phyloP scores from a whole-genome alignment of 345 rosid species.

The Gossypium anomalum region DNA sequence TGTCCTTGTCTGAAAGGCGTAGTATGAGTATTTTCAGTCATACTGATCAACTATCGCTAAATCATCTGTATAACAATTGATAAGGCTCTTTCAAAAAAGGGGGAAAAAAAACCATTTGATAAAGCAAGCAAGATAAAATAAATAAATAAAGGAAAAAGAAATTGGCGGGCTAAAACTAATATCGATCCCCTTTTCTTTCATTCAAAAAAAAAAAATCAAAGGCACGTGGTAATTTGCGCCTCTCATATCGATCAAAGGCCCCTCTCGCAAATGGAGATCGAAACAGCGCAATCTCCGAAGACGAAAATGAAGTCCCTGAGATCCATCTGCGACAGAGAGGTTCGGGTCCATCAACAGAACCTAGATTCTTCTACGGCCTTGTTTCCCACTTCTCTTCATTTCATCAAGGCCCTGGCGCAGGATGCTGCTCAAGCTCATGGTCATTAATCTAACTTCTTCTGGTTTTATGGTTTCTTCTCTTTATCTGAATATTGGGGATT shows the following conservation, averaged over 20 bases:
- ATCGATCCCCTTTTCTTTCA: not conserved
- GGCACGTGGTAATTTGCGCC: too few relatives aligned
- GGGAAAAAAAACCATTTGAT: too few relatives aligned
- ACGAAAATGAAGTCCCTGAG: conserved; percentile 54
- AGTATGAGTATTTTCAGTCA: too few relatives aligned
- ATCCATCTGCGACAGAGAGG: conserved; percentile 38
- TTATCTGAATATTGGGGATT: conserved; percentile 2
- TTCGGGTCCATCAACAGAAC: conserved; percentile 32
- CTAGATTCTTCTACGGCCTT: conserved; percentile 51
- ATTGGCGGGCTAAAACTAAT: conserved; percentile 24
- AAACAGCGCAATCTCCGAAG: conserved; percentile 29
- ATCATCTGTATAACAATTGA: not conserved
- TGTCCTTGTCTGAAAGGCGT: too few relatives aligned
- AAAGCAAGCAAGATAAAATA: not conserved
- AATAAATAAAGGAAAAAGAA: not conserved
- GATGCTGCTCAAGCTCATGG: conserved; percentile 56
- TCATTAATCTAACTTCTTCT: conserved; percentile 13
- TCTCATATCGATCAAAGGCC: not conserved
- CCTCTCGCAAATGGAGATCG: conserved; percentile 25
- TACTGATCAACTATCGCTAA: too few relatives aligned
- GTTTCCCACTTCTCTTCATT: conserved; percentile 39
- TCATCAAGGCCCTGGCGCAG: conserved; percentile 40
- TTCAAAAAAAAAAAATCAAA: too few relatives aligned
- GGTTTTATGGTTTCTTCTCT: conserved; percentile 16
- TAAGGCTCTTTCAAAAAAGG: too few relatives aligned